These are phyloP conservation scores for barrel medic (Medicago truncatula) DNA, from an alignment of 306 rosid genomes.

Conservation along the genomic window MtrunA17r5.0-ANR NC_053043.1:3691001-3691500, in stretches of 20 bases:
- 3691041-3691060: constrained; percentile 64
- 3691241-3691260: constrained; percentile 97
- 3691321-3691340: constrained; percentile 58
- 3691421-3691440: constrained; percentile 57
- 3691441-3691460: constrained; percentile 73
- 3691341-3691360: constrained; percentile 59
- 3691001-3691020: constrained; percentile 89
- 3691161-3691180: constrained; percentile 71
- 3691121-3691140: constrained; percentile 87
- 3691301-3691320: constrained; percentile 70
- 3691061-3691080: constrained; percentile 91
- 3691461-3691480: constrained; percentile 84
- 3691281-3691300: constrained; percentile 89
- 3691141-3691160: constrained; percentile 75
- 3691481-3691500: constrained; percentile 87
- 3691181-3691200: constrained; percentile 65
- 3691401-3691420: constrained; percentile 54
- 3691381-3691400: constrained; percentile 44
- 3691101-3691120: constrained; percentile 93
- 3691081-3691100: constrained; percentile 88
- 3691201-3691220: constrained; percentile 90
- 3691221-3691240: constrained; percentile 97
- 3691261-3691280: constrained; percentile 86
- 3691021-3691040: constrained; percentile 84
- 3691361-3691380: constrained; percentile 50